Conservation (phyloP, 2,329 filamentous ascomycete genomes). For the Pestalotiopsis sp. region DNA sequence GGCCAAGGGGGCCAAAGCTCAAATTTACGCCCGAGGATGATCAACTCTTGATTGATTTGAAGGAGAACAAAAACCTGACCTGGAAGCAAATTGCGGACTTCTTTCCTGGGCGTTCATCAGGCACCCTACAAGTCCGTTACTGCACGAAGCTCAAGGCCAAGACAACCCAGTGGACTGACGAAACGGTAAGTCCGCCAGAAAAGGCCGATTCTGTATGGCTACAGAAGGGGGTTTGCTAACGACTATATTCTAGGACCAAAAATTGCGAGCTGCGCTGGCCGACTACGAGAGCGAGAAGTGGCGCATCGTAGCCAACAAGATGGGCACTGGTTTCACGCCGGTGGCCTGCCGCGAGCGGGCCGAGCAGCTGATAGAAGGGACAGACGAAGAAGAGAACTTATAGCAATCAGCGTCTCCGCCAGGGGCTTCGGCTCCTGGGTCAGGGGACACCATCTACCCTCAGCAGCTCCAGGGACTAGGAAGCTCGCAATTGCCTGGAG, state of each 20-base stretch:
- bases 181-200: conserved; percentile 69
- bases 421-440: conserved; percentile 45
- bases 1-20: conserved; percentile 84
- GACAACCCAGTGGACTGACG: conserved; percentile 89
- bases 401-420: conserved; percentile 60
- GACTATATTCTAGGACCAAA: conserved; percentile 63
- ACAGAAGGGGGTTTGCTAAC: not conserved
- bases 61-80: conserved; percentile 91
- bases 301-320: conserved; percentile 88
- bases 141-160: conserved; percentile 95
- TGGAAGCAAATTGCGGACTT: conserved; percentile 99
- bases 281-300: conserved; percentile 92
- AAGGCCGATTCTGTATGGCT: not conserved
- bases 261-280: conserved; percentile 74
- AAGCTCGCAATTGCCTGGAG: conserved; percentile 16
- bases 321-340: conserved; percentile 87
- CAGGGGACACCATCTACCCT: conserved; percentile 49
- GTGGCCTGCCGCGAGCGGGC: conserved; percentile 84
- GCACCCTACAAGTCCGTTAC: conserved; percentile 90
- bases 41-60: conserved; percentile 82
- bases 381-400: conserved; percentile 41
- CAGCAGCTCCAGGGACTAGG: conserved; percentile 39
- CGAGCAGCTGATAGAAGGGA: conserved; percentile 57
- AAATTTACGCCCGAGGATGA: conserved; percentile 96
- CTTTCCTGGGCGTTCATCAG: conserved; percentile 87